These are phyloP conservation scores for Fusarium sterilihyphosum DNA, from an alignment of 2,329 filamentous ascomycete species.

Conservation along the genomic window DNA sequence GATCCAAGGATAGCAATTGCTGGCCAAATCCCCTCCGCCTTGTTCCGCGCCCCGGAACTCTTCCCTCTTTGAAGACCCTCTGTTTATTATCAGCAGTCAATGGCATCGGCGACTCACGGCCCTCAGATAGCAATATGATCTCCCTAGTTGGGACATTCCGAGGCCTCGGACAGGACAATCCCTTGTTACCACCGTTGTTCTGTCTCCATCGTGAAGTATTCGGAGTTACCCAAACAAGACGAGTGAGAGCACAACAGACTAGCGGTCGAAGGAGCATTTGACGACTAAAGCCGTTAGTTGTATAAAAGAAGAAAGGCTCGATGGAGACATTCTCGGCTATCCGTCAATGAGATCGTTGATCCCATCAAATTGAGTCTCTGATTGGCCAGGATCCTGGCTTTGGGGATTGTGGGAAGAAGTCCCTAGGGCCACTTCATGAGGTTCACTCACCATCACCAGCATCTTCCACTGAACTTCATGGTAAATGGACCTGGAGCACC, in stretches of 20 bases:
- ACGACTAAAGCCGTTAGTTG: conserved; percentile 14
- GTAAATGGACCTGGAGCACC: neutral
- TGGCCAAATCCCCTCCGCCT: neutral
- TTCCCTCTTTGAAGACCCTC: neutral
- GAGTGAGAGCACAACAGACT: neutral
- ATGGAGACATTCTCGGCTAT: conserved; percentile 21
- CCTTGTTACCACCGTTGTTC: conserved; percentile 1
- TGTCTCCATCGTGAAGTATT: conserved; percentile 33
- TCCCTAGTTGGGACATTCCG: conserved; percentile 7
- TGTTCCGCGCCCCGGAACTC: conserved; percentile 6
- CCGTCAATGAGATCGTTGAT: conserved; percentile 1
- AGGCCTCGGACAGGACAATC: neutral
- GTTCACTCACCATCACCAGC: neutral
- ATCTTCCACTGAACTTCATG: neutral
- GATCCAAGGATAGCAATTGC: neutral
- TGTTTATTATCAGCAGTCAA: neutral
- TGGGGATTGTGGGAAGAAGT: neutral
- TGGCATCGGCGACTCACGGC: neutral
- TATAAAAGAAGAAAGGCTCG: conserved; percentile 11
- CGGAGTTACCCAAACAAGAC: conserved; percentile 18
- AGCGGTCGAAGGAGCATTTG: conserved; percentile 21
- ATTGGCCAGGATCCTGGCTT: conserved; percentile 20
- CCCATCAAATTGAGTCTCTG: neutral
- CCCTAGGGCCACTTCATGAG: conserved; percentile 5
- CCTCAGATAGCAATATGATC: neutral